Base-by-base conservation (phyloP, 2,329 filamentous ascomycete genomes). In the Colletotrichum higginsianum region DNA sequence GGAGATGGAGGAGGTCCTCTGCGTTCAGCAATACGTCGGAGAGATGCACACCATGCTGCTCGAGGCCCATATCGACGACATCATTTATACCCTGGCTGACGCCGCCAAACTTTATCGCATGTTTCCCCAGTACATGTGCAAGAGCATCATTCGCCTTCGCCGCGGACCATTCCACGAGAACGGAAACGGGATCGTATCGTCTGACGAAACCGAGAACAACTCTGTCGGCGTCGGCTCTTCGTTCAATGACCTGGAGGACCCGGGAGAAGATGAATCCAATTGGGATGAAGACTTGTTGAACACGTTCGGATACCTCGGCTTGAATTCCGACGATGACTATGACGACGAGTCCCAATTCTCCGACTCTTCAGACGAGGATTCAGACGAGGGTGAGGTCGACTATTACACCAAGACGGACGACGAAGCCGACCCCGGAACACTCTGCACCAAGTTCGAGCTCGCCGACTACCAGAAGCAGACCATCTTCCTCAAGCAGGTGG, bases 1-100 rank as follows among this genome's bases (percentile, higher is more conserved):
- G 60, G 66, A 67, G 58, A n/a, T 64, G 16, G 66, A 67, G 35
- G 66, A 67, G 30, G 15, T 67, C 6, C 42, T 57, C 18, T 63
- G 58, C 30, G 66, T 63, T 5, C 61, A 42, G 3, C 16, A 63
- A 26, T 67, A 67, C 42, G 21, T 57, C 49, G 21, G 52, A 6
- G 52, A 40, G 11, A 38, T 56, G 52, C 30, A 56, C 18, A 56
- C 30, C 52, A 40, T 56, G 1, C 30, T 56, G 11, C 35, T 56
- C 9, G 52, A 56, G 52, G n/a, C 18, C 3, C 52, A 56, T n/a
- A 12, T 56, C 18, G 2, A 1, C 30, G 30, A 30, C 18, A 12
- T 40, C 18, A 3, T 56, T 12, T 2, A 38, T 1, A 21, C 26
- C 2, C 18, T 53, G 50, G 5, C 15, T 18, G 13, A 6, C 30